Conservation (phyloP, 306 rosid species). For the Oxytropis ochrocephala region DNA sequence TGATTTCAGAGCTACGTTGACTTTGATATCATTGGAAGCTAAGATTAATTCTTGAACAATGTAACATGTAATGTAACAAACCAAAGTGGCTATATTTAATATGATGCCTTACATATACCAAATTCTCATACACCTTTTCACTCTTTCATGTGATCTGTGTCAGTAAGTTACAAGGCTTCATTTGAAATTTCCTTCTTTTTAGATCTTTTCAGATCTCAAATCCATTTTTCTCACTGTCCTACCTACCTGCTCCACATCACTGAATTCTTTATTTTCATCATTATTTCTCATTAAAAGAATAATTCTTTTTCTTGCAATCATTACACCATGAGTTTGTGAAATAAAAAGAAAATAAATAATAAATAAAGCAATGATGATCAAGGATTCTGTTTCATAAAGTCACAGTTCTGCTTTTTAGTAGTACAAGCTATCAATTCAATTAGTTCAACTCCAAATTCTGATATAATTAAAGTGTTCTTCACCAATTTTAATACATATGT, state of each 20-base stretch:
- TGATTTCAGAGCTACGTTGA: slow-evolving; percentile 41
- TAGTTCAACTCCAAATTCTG: background rate
- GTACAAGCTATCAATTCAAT: background rate
- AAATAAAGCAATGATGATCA: background rate
- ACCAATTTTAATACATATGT: background rate
- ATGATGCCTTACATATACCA: slow-evolving; percentile 1
- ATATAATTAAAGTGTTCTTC: background rate
- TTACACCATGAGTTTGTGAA: background rate
- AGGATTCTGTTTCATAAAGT: slow-evolving; percentile 11
- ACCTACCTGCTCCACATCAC: slow-evolving; percentile 21
- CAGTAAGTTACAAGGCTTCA: background rate
- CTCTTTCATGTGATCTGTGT: slow-evolving; percentile 23
- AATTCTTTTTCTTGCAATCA: slow-evolving; percentile 18
- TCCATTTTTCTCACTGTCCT: slow-evolving; percentile 18
- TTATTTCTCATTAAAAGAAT: slow-evolving; percentile 6
- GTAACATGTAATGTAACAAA: slow-evolving; percentile 25
- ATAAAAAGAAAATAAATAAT: background rate
- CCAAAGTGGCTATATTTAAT: slow-evolving; percentile 25
- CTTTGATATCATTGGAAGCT: slow-evolving; percentile 21
- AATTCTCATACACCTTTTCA: slow-evolving; percentile 13
- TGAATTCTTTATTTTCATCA: slow-evolving; percentile 9
- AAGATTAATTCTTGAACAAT: background rate
- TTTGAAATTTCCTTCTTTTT: slow-evolving; percentile 17
- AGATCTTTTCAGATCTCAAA: slow-evolving; percentile 35
- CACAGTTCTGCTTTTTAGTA: background rate